These are phyloP conservation scores for Inonotus obliquus DNA, from an alignment of 1,284 basidiomycete species.

Conservation along the genomic window DNA sequence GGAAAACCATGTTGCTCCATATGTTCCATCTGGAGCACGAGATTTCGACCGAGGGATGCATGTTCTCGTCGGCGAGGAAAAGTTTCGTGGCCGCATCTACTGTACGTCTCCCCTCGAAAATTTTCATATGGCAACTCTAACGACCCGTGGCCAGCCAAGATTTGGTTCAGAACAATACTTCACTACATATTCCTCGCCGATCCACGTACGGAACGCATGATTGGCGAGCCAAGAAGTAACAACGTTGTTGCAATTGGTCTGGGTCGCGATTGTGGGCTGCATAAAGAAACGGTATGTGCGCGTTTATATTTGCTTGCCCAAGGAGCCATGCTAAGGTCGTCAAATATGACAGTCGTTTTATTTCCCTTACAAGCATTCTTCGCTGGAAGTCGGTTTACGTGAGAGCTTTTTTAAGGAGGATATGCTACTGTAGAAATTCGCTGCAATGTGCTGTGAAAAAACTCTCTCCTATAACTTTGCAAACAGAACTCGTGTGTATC, in stretches of 20 bases:
- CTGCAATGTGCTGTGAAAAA: too few species aligned
- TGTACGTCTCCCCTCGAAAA: slow-evolving; percentile 28
- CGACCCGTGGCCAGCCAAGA: slow-evolving; percentile 30
- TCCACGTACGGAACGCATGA: slow-evolving; percentile 39
- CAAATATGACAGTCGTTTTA: slow-evolving; percentile 14
- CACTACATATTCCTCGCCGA: slow-evolving; percentile 50
- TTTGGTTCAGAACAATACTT: slow-evolving; percentile 41
- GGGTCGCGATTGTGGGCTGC: slow-evolving; percentile 28
- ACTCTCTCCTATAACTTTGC: too few species aligned
- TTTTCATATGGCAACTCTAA: not conserved
- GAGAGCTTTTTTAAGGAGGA: slow-evolving; percentile 16
- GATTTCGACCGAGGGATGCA: slow-evolving; percentile 50
- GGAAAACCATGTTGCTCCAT: slow-evolving; percentile 40
- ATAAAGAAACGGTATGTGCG: slow-evolving; percentile 30
- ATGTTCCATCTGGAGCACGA: slow-evolving; percentile 35
- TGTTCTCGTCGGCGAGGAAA: slow-evolving; percentile 45
- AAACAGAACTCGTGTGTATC: too few species aligned
- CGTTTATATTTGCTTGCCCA: not conserved
- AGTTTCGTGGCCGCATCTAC: slow-evolving; percentile 38
- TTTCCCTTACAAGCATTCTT: slow-evolving; percentile 13
- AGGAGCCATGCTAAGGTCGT: not conserved
- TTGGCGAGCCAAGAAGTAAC: slow-evolving; percentile 42
- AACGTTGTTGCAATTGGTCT: slow-evolving; percentile 35
- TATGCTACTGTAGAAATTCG: slow-evolving; percentile 7
- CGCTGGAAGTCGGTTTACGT: slow-evolving; percentile 10